A percentile compares a stretch with the other conserved stretches of the same genome.
Evolutionary conservation across 2,329 filamentous ascomycete species (phyloP).

Genomic region (Chlorencoelia australis): DNA sequence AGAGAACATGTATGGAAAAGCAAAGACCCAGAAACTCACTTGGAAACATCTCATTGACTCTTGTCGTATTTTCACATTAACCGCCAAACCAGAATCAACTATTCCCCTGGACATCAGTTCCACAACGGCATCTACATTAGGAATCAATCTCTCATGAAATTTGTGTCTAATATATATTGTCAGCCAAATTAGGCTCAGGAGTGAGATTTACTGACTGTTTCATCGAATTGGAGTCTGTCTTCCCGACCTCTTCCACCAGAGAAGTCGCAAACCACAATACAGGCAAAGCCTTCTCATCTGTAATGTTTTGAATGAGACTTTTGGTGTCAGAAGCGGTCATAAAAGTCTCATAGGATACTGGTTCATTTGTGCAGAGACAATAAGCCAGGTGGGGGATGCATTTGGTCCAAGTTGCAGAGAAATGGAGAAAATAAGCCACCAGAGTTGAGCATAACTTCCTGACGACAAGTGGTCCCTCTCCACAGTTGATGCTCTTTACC

Average conservation of each 20-base stretch:
- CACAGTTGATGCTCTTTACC: constrained; percentile 40
- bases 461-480: constrained; percentile 49
- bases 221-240: constrained; percentile 51
- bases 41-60: constrained; percentile 53
- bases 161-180: constrained; percentile 25
- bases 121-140: constrained; percentile 41
- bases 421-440: constrained; percentile 65
- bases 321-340: constrained; percentile 34
- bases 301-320: constrained; percentile 36
- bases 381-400: constrained; percentile 55
- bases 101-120: constrained; percentile 34
- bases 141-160: constrained; percentile 41
- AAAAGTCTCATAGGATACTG: constrained; percentile 38
- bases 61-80: constrained; percentile 35
- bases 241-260: constrained; percentile 57
- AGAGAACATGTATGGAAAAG: too few species aligned
- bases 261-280: constrained; percentile 55
- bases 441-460: constrained; percentile 71
- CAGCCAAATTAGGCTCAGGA: constrained; percentile 3
- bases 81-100: constrained; percentile 31
- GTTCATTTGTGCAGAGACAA: constrained; percentile 41
- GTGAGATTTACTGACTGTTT: constrained; percentile 38
- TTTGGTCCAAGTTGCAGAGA: constrained; percentile 54
- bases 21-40: constrained; percentile 30
- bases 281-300: constrained; percentile 41